A percentile compares a stretch with the other conserved stretches of the same genome.
Evolutionary conservation across 345 rosid genomes (phyloP).

Genomic region (Hypericum androsaemum): DNA sequence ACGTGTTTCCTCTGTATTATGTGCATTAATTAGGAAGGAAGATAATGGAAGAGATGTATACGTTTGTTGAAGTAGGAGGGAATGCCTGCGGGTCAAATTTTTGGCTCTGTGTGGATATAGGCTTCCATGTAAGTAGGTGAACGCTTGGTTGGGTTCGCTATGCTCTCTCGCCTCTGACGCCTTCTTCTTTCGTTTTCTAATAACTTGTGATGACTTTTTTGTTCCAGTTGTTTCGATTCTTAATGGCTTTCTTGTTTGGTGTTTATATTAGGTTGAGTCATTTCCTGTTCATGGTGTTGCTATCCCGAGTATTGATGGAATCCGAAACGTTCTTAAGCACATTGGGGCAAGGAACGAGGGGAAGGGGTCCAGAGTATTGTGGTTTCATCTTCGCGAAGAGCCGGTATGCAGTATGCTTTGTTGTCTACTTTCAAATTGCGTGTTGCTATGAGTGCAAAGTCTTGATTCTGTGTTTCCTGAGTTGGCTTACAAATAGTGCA

Average conservation of each 20-base stretch:
- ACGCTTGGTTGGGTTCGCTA: no score
- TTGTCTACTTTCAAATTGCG: slow-evolving; percentile 3
- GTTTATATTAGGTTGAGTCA: slow-evolving; percentile 54
- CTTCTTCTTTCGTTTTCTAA: no score
- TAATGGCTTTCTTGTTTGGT: background rate
- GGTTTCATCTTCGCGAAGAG: slow-evolving; percentile 97
- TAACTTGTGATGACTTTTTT: no score
- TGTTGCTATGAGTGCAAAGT: background rate
- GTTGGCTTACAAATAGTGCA: no score
- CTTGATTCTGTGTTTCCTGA: background rate
- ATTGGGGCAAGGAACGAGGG: slow-evolving; percentile 63
- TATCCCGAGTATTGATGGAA: slow-evolving; percentile 77
- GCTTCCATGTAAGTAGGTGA: no score
- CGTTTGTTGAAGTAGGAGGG: no score
- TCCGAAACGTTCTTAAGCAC: slow-evolving; percentile 75
- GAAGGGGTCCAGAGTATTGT: slow-evolving; percentile 50
- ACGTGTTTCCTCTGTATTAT: no score
- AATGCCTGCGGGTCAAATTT: no score
- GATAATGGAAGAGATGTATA: no score
- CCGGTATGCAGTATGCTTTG: slow-evolving; percentile 36
- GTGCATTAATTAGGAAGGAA: no score
- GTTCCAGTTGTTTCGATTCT: background rate
- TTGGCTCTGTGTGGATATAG: no score
- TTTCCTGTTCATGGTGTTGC: slow-evolving; percentile 87
- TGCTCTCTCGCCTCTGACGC: no score